phyloP scores from a whole-genome alignment of 129 eudicot genomes.

The Silybum marianum region DNA sequence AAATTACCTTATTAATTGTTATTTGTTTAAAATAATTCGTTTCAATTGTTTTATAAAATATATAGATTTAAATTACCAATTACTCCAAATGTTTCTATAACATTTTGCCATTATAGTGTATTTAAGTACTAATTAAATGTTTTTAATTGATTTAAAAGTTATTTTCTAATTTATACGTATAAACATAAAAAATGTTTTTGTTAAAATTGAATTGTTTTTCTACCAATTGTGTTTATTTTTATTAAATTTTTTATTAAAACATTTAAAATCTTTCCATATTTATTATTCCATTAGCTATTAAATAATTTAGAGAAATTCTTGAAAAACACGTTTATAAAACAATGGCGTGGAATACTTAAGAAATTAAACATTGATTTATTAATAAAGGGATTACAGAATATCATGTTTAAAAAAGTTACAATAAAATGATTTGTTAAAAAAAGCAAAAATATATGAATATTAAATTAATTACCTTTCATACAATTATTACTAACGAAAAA shows the following conservation, averaged over 20 bases:
- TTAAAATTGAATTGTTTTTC: too few species aligned
- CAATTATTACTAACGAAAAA: neutral
- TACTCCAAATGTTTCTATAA: too few species aligned
- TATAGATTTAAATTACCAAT: neutral
- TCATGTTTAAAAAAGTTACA: neutral
- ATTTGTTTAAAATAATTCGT: neutral
- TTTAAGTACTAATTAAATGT: too few species aligned
- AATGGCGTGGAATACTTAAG: neutral
- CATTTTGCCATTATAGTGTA: neutral
- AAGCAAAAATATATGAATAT: neutral
- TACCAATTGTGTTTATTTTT: too few species aligned
- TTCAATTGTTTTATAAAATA: neutral
- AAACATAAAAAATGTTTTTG: too few species aligned
- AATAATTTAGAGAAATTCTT: neutral
- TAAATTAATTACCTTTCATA: neutral
- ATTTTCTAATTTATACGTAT: too few species aligned
- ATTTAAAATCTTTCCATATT: neutral
- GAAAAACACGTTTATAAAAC: neutral
- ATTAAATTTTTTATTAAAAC: too few species aligned
- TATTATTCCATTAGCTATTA: neutral
- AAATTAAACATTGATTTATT: too few species aligned
- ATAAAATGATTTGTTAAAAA: neutral
- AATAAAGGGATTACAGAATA: neutral
- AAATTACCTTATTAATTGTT: neutral
- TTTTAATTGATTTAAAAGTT: too few species aligned